Evolutionary conservation across 495 filamentous ascomycete genomes (phyloP), one percentile per base, ranked within the genome.

Genomic region (Amorphotheca resinae): DNA sequence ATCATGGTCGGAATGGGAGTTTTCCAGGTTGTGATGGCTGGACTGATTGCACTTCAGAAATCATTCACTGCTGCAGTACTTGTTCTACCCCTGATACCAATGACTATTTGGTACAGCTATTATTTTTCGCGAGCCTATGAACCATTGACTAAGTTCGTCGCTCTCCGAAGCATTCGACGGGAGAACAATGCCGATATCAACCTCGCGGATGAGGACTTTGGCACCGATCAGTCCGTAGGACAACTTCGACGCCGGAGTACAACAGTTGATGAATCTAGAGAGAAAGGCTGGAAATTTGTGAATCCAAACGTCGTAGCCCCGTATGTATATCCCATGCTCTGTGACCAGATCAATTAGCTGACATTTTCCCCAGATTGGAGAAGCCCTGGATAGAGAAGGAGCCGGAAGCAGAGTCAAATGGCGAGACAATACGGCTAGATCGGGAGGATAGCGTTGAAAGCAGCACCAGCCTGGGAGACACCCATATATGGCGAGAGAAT

Each of bases 21-120:
- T 23, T 95, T 93, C 56, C 88, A 99, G 53, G 57, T 95, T 18
- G 81, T 88, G 26, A 93, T 93, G 73, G 82, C 87, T 9, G 91
- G 88, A 1, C 77, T 86, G 32, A 67, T 99, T 16, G 85, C 86
- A 8, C 61, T 89, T n/a, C 72, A 73, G 21, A 57, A 66, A 28
- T 83, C 81, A 0, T 82, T 86, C 42, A 76, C 71, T 11, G 68
- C 79, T 5, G 79, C 87, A 0, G 58, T 76, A 25, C 62, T 93
- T 9, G 69, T 96, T 14, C 60, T 79, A 2, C 93, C 93, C 21
- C 70, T 96, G 1, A 59, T 95, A 2, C 58, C 74, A 4, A 74
- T 70, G 16, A 93, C 87, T 0, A 60, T 95, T 7, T 95, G 88
- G 84, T 87, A 88, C 54, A 80, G 72, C 28, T 82, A 82, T 57